Conservation (phyloP, 1,139 yeast genomes). For the Suhomyces coccinellae region DNA sequence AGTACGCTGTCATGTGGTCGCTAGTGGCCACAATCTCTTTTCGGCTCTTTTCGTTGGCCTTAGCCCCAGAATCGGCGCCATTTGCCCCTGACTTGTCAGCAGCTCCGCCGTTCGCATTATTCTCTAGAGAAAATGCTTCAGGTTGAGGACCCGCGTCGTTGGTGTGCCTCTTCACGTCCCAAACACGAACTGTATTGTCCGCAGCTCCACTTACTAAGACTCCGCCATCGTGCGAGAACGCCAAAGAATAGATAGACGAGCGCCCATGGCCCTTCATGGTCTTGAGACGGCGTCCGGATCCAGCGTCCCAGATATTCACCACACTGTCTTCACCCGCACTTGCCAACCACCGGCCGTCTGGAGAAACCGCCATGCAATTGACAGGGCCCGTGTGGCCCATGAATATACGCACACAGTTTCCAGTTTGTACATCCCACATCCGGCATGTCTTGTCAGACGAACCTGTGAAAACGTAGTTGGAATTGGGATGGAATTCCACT, state of each 20-base stretch:
- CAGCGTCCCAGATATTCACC: slow-evolving; percentile 92
- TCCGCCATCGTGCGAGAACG: slow-evolving; percentile 85
- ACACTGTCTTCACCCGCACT: slow-evolving; percentile 93
- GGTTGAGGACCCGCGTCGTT: slow-evolving; percentile 81
- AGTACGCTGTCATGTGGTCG: slow-evolving; percentile 92
- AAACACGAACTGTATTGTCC: slow-evolving; percentile 88
- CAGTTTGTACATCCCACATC: slow-evolving; percentile 96
- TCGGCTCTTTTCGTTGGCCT: slow-evolving; percentile 41
- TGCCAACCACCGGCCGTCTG: slow-evolving; percentile 96
- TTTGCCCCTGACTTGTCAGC: slow-evolving; percentile 7
- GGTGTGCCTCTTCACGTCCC: slow-evolving; percentile 91
- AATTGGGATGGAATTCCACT: slow-evolving; percentile 94
- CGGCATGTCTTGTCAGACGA: slow-evolving; percentile 93
- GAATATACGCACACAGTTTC: slow-evolving; percentile 89
- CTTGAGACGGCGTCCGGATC: slow-evolving; percentile 83
- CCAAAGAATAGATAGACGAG: slow-evolving; percentile 79
- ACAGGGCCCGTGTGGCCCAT: slow-evolving; percentile 92
- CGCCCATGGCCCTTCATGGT: slow-evolving; percentile 90
- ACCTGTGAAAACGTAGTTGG: slow-evolving; percentile 91
- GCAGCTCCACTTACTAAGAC: slow-evolving; percentile 92
- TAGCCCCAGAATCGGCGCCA: slow-evolving; percentile 15
- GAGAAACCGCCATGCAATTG: slow-evolving; percentile 83
- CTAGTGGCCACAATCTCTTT: slow-evolving; percentile 77
- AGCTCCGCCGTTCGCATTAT: slow-evolving; percentile 18
- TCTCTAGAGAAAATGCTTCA: slow-evolving; percentile 55